Base-by-base conservation (phyloP, 2,329 filamentous ascomycete species). In the Paracoccidioides lutzii region DNA sequence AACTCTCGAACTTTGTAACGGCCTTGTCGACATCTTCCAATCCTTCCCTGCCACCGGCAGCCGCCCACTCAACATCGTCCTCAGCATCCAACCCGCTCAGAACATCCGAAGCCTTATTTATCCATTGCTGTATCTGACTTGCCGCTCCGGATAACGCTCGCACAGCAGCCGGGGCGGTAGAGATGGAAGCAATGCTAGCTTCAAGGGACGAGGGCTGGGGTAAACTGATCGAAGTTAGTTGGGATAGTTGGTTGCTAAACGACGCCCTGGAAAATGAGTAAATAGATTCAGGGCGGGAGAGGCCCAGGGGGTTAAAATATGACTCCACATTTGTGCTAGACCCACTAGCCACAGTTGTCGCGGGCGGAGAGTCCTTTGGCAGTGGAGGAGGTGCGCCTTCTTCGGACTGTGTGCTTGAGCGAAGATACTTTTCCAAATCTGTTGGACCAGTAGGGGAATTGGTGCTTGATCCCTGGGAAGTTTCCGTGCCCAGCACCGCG, bases 11-110 rank as follows among this genome's bases (percentile, higher is more conserved):
- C 52, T 87, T 84, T 41, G 79, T 76, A 58, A 97, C 91, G 28
- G 91, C 81, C 53, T 75, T 75, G 60, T 84, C 80, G 3, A 84
- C 80, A 55, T 82, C 81, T 10, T 74, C 74, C 40, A 77, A 59
- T 7, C 74, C 74, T 57, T 76, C 71, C 58, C 75, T 67, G 35
- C 93, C 93, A 53, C 89, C 93, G 1, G 90, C 91, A 2, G 93
- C 81, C 7, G 82, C 90, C 93, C 93, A 98, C 70, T 97, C 91
- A 14, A 97, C 90, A 67, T 98, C 93, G 69, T 97, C 93, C 60
- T 97, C 91, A 54, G 90, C 90, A 68, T 97, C 90, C 44, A 98
- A 76, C 4, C 90, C 90, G 55, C 81, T 81, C 54, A 98, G 83
- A 37, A 97, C 90, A 64, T 95, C 89, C 0, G 85, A 85, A 0